Percentiles rank a stretch among this genome's conserved stretches.
These are phyloP conservation scores for Afroboletus lepidellus DNA, from an alignment of 1,284 basidiomycete species.

Conservation along the genomic window DNA sequence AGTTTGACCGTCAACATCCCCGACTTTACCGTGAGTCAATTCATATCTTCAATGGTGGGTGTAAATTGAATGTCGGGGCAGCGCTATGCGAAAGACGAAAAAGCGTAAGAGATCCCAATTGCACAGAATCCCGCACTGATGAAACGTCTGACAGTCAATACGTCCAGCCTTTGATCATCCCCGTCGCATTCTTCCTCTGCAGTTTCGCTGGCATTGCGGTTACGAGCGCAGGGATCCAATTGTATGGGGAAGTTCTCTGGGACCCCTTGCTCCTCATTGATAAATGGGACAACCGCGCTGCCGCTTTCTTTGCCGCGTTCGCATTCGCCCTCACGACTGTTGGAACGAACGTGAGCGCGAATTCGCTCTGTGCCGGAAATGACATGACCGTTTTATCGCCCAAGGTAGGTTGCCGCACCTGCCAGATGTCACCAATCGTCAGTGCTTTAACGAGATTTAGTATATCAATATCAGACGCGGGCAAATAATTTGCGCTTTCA, in stretches of 20 bases:
- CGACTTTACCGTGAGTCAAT: slow-evolving; percentile 50
- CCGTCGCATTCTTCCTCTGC: slow-evolving; percentile 54
- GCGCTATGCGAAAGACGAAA: slow-evolving; percentile 34
- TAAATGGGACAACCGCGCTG: slow-evolving; percentile 63
- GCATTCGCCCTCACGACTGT: slow-evolving; percentile 60
- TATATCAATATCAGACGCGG: slow-evolving; percentile 58
- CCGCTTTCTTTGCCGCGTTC: slow-evolving; percentile 64
- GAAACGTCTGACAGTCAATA: slow-evolving; percentile 41
- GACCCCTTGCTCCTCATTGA: slow-evolving; percentile 50
- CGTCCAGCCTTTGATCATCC: slow-evolving; percentile 59
- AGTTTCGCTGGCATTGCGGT: slow-evolving; percentile 61
- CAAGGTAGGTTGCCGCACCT: slow-evolving; percentile 18
- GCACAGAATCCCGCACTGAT: slow-evolving; percentile 4
- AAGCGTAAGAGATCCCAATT: slow-evolving; percentile 18
- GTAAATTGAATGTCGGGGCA: slow-evolving; percentile 9
- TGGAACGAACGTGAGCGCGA: slow-evolving; percentile 66
- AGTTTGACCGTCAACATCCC: slow-evolving; percentile 59
- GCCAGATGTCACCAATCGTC: neutral
- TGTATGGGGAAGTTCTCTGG: slow-evolving; percentile 38
- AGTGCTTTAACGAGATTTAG: slow-evolving; percentile 9
- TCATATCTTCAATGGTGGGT: neutral
- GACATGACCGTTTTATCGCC: slow-evolving; percentile 60
- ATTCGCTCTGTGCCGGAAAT: slow-evolving; percentile 64
- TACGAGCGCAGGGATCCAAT: slow-evolving; percentile 48
- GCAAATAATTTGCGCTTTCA: slow-evolving; percentile 59